phyloP scores from a whole-genome alignment of 2,329 filamentous ascomycete genomes.

The Fusarium lyarnte region DNA sequence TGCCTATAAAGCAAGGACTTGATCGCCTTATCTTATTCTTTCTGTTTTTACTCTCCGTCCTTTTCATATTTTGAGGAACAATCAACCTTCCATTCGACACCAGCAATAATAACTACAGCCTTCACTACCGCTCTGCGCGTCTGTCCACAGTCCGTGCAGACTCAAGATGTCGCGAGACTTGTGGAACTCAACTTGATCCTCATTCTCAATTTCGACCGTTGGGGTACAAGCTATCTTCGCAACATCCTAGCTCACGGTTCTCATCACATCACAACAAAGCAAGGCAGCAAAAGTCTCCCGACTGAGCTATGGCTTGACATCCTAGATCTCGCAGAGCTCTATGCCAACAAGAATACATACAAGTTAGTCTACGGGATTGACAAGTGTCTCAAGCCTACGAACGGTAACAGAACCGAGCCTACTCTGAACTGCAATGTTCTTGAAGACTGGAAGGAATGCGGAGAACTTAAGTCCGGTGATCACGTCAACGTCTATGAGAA shows the following conservation, averaged over 20 bases:
- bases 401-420: fast-evolving
- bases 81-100: neutral
- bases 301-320: slow-evolving; percentile 1
- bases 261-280: neutral
- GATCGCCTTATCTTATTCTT: neutral
- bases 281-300: neutral
- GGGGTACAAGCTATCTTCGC: neutral
- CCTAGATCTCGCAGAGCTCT: neutral
- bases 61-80: neutral
- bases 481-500: neutral
- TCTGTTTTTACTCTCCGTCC: neutral
- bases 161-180: fast-evolving
- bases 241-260: neutral
- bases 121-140: fast-evolving
- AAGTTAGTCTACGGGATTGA: neutral
- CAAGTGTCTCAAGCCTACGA: fast-evolving
- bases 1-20: neutral
- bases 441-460: neutral
- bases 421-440: neutral
- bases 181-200: neutral
- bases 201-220: neutral
- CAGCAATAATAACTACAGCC: neutral
- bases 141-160: neutral
- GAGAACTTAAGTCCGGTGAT: fast-evolving
- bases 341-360: fast-evolving